phyloP scores from a whole-genome alignment of 805 yeast genomes.

The Hanseniaspora osmophila region DNA sequence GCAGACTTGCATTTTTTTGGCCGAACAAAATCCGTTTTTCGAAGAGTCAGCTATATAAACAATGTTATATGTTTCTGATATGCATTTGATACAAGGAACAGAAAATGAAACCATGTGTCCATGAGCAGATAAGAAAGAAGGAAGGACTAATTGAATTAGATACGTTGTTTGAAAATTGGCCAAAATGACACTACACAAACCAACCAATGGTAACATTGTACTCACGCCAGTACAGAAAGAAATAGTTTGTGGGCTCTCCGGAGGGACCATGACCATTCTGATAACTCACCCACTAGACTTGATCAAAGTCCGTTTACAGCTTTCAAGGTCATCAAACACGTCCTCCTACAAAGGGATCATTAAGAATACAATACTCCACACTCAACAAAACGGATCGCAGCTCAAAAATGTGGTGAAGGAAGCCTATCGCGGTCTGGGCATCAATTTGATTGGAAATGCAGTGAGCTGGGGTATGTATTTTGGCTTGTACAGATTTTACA shows the following conservation, averaged over 20 bases:
- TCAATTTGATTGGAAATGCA: slow-evolving; percentile 74
- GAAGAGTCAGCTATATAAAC: no score
- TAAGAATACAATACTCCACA: slow-evolving; percentile 9
- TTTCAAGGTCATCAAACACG: slow-evolving; percentile 25
- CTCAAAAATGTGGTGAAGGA: slow-evolving; percentile 15
- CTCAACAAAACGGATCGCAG: slow-evolving; percentile 1
- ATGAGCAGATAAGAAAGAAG: no score
- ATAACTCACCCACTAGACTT: slow-evolving; percentile 84
- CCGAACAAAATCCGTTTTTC: no score
- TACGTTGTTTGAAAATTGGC: no score
- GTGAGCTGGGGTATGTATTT: slow-evolving; percentile 85
- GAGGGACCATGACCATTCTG: slow-evolving; percentile 70
- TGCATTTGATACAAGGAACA: no score
- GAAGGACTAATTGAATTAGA: no score
- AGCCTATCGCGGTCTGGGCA: slow-evolving; percentile 61
- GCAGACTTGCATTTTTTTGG: no score
- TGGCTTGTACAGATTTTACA: slow-evolving; percentile 53
- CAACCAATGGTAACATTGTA: background rate
- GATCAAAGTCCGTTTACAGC: slow-evolving; percentile 69
- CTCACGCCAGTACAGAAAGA: slow-evolving; percentile 31
- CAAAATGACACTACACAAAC: background rate
- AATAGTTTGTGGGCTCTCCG: slow-evolving; percentile 55
- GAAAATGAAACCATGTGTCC: no score
- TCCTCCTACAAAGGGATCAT: slow-evolving; percentile 19
- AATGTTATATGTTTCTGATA: no score